A percentile compares a stretch with the other conserved stretches of the same genome.
These are phyloP conservation scores for Discostella stelligeroides DNA, from an alignment of 108 stramenopile genomes.

Conservation along the genomic window DNA sequence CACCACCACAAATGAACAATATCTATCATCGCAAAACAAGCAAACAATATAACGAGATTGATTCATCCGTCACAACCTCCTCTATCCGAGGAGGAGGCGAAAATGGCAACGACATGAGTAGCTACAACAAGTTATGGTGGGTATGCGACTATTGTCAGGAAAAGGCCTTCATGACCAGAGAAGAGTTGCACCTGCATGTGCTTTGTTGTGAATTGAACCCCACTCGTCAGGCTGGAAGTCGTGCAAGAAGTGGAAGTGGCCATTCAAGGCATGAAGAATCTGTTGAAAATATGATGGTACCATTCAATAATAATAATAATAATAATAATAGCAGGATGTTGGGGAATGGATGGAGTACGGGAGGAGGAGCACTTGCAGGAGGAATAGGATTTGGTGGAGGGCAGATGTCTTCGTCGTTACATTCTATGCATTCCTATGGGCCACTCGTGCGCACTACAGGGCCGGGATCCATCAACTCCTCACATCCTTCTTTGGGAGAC, in stretches of 20 bases:
- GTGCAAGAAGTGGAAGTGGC: too few relatives aligned
- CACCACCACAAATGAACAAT: too few relatives aligned
- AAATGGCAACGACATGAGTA: too few relatives aligned
- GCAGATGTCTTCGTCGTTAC: background rate
- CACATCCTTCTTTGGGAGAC: background rate
- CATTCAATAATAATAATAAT: too few relatives aligned
- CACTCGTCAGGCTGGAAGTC: background rate
- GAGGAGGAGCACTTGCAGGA: constrained; percentile 1
- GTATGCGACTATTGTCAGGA: constrained; percentile 27
- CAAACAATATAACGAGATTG: too few relatives aligned
- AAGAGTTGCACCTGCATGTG: constrained; percentile 23
- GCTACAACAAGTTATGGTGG: constrained; percentile 9
- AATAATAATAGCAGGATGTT: too few relatives aligned
- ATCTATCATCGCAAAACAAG: too few relatives aligned
- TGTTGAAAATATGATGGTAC: too few relatives aligned
- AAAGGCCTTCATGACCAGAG: constrained; percentile 9
- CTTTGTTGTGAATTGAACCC: background rate
- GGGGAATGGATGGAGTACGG: background rate
- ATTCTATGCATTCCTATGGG: background rate
- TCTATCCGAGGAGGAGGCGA: too few relatives aligned
- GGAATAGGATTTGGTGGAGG: too few relatives aligned
- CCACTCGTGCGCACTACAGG: background rate
- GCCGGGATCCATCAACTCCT: background rate
- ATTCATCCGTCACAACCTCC: too few relatives aligned
- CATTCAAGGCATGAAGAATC: too few relatives aligned